Evolutionary conservation across 2,329 filamentous ascomycete genomes (phyloP).

Genomic region (Verticillium nubilum): DNA sequence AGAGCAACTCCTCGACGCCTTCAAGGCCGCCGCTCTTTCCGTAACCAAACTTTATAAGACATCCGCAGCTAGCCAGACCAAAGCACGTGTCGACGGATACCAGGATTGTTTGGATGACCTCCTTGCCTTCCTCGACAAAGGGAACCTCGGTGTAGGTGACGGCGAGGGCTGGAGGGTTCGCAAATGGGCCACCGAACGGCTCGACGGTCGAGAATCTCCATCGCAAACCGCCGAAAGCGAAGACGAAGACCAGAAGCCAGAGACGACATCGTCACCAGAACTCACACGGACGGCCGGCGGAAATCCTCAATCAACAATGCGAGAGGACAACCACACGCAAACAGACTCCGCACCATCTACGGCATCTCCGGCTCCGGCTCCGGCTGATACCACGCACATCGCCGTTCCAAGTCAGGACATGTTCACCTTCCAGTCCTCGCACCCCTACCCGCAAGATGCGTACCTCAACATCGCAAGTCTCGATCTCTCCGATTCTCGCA

Average conservation of each 20-base stretch:
- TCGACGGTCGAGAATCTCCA: conserved; percentile 55
- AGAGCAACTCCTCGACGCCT: conserved; percentile 74
- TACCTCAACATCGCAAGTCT: conserved; percentile 58
- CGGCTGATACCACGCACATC: conserved; percentile 16
- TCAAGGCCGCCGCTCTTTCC: conserved; percentile 86
- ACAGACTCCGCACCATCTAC: conserved; percentile 28
- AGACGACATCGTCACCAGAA: conserved; percentile 54
- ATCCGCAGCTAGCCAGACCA: conserved; percentile 70
- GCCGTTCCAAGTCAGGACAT: conserved; percentile 51
- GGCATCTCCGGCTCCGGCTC: conserved; percentile 15
- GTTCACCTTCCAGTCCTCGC: conserved; percentile 66
- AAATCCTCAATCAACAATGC: conserved; percentile 14
- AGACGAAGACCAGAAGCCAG: conserved; percentile 61
- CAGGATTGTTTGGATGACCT: conserved; percentile 92
- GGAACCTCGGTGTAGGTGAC: conserved; percentile 71
- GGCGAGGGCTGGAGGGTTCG: conserved; percentile 66
- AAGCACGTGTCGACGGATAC: conserved; percentile 75
- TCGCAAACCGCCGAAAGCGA: conserved; percentile 58
- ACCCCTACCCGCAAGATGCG: conserved; percentile 45
- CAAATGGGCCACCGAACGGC: conserved; percentile 62
- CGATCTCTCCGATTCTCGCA: conserved; percentile 48
- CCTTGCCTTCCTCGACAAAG: conserved; percentile 76
- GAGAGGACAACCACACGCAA: conserved; percentile 16
- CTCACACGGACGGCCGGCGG: conserved; percentile 39
- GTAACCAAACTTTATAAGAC: conserved; percentile 97